Conservation (phyloP, 1,284 basidiomycete species). For the Sanghuangporus baumii region DNA sequence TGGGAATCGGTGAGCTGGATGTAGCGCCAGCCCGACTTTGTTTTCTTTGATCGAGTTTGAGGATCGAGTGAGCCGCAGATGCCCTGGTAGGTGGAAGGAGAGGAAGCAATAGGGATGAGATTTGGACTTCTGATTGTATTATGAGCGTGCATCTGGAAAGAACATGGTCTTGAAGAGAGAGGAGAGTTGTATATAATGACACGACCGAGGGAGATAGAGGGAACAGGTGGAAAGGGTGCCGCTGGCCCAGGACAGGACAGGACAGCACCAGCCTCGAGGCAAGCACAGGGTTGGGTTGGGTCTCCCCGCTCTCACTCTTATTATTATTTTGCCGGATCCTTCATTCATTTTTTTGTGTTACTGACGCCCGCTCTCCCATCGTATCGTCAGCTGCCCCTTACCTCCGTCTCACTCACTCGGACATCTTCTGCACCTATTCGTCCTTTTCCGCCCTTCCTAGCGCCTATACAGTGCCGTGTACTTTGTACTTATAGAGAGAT, state of each 20-base stretch:
- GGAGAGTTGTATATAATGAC: not conserved
- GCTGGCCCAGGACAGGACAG: not conserved
- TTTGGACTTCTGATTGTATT: slow-evolving; percentile 23
- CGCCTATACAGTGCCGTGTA: not conserved
- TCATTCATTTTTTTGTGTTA: not conserved
- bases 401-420: not conserved
- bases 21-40: slow-evolving; percentile 57
- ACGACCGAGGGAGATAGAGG: not conserved
- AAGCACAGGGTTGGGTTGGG: not conserved
- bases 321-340: not conserved
- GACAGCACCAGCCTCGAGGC: not conserved
- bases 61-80: slow-evolving; percentile 69
- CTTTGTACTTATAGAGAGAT: not conserved
- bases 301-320: too few relatives aligned
- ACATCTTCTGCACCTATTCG: not conserved
- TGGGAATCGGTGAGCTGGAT: slow-evolving; percentile 70
- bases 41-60: slow-evolving; percentile 37
- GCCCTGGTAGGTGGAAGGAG: slow-evolving; percentile 30
- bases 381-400: not conserved
- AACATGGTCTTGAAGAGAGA: slow-evolving; percentile 11
- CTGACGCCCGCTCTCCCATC: not conserved
- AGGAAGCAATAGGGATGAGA: slow-evolving; percentile 21
- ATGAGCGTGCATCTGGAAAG: slow-evolving; percentile 20
- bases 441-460: not conserved
- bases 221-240: not conserved